Evolutionary conservation across 768 basidiomycete genomes (phyloP).

Genomic region (Hericium alpestre): DNA sequence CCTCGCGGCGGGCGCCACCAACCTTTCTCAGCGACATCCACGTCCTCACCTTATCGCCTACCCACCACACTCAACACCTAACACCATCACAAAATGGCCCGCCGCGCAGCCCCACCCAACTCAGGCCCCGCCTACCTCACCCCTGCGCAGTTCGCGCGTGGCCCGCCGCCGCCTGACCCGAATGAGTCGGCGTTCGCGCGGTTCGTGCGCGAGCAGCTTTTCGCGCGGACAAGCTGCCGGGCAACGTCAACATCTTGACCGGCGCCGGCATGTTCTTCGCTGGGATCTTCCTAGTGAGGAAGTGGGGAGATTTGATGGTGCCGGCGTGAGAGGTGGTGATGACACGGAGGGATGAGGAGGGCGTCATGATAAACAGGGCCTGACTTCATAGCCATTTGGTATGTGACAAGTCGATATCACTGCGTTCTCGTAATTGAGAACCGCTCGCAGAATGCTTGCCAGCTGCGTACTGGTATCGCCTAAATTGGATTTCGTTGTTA

Average conservation of each 20-base stretch:
- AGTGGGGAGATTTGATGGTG: slow-evolving; percentile 72
- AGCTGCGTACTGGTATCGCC: too few relatives aligned
- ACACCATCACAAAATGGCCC: slow-evolving; percentile 41
- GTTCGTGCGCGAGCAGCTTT: slow-evolving; percentile 50
- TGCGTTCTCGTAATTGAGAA: too few relatives aligned
- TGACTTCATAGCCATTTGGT: too few relatives aligned
- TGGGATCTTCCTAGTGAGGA: slow-evolving; percentile 59
- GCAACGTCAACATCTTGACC: slow-evolving; percentile 62
- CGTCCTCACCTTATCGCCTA: slow-evolving; percentile 1
- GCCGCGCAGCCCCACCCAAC: slow-evolving; percentile 50
- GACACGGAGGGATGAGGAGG: not conserved
- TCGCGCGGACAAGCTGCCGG: slow-evolving; percentile 61
- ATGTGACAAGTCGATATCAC: too few relatives aligned
- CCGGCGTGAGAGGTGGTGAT: slow-evolving; percentile 35
- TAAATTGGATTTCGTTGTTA: too few relatives aligned
- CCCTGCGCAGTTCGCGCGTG: slow-evolving; percentile 28
- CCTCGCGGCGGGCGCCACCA: not conserved
- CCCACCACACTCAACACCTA: slow-evolving; percentile 1
- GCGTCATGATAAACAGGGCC: too few relatives aligned
- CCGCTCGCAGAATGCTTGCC: too few relatives aligned
- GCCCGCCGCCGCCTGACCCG: slow-evolving; percentile 36
- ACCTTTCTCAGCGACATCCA: not conserved
- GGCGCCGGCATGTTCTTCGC: slow-evolving; percentile 59
- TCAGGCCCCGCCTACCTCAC: slow-evolving; percentile 46
- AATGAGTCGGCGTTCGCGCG: slow-evolving; percentile 54